Conservation (phyloP, 768 basidiomycete genomes). For the Russula brevipes region DNA sequence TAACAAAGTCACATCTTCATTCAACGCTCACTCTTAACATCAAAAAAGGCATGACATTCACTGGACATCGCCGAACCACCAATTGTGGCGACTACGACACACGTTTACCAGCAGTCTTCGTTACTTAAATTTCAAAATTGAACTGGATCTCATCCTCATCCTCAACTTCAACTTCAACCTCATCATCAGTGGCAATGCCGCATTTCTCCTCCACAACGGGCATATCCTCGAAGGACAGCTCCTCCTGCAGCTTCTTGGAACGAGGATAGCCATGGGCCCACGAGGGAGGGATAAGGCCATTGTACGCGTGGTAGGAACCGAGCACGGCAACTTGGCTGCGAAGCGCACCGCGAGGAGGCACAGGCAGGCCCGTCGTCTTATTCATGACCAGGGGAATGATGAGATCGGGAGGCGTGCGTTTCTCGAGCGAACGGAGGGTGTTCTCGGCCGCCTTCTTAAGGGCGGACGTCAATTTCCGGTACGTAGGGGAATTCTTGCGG, state of each 20-base stretch:
- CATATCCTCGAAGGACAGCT: neutral
- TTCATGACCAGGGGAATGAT: slow-evolving; percentile 1
- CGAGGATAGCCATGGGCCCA: neutral
- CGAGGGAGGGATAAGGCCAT: slow-evolving; percentile 7
- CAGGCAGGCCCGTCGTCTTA: slow-evolving; percentile 5
- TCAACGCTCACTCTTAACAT: too few relatives aligned
- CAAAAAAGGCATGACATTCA: too few relatives aligned
- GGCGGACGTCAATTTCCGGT: neutral
- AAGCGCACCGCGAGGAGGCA: slow-evolving; percentile 1
- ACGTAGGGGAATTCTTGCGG: neutral
- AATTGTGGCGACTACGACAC: too few relatives aligned
- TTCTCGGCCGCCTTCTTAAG: neutral
- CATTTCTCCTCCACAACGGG: neutral
- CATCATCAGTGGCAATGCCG: too few relatives aligned
- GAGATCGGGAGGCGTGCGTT: slow-evolving; percentile 5
- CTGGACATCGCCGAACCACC: too few relatives aligned
- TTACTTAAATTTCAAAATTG: neutral
- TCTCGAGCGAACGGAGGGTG: neutral
- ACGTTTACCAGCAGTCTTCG: neutral
- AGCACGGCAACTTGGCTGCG: slow-evolving; percentile 12
- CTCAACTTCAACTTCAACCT: neutral
- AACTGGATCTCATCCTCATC: neutral
- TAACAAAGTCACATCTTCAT: too few relatives aligned
- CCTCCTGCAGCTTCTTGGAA: neutral
- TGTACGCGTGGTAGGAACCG: slow-evolving; percentile 1